Base-by-base conservation (phyloP, 2,329 filamentous ascomycete species). In the Alternaria triticimaculans region DNA sequence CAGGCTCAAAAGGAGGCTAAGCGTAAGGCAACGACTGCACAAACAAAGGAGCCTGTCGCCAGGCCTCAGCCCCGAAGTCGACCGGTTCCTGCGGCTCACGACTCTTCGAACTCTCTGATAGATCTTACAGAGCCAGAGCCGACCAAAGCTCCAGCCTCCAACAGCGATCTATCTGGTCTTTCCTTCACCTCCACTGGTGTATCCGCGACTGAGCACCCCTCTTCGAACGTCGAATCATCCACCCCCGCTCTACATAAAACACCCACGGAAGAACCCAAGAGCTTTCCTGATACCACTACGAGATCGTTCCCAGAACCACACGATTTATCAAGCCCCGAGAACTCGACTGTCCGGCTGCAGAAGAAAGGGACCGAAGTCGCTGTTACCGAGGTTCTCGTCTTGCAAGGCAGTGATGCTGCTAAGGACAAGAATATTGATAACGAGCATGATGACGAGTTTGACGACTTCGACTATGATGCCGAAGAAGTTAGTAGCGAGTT, bases 401-500 rank as follows among this genome's bases (percentile, higher is more conserved):
- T 56, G 7, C 30, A 53, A 18, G 51, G 45, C 7, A 26, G 28
- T 9, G 58, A 53, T n/a, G n/a, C 15, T 12, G 63, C 56, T 14
- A 65, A 61, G 25, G 46, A n/a, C n/a, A 6, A 46, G 8, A 18
- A 15, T 20, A 8, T 12, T 21, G 20, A 9, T 10, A 18, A 53
- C 21, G 49, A 53, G 18, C 49, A 37, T 25, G 28, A 53, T 23
- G 54, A 46, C 7, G n/a, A 56, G 5, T 25, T 37, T n/a, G 63
- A 59, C n/a, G 56, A 55, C 33, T 55, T 51, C 23, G 58, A 61
- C 30, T 55, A 65, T 18, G 63, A 63, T 41, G 66, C 62, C 6
- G 65, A 72, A 49, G 70, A 74, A 23, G 55, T 67, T n/a, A 60
- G 58, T n/a, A 72, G 72, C 55, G 69, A 76, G 18, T 71, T 73